phyloP scores from a whole-genome alignment of 257 asterid species.

The Striga asiatica region DNA sequence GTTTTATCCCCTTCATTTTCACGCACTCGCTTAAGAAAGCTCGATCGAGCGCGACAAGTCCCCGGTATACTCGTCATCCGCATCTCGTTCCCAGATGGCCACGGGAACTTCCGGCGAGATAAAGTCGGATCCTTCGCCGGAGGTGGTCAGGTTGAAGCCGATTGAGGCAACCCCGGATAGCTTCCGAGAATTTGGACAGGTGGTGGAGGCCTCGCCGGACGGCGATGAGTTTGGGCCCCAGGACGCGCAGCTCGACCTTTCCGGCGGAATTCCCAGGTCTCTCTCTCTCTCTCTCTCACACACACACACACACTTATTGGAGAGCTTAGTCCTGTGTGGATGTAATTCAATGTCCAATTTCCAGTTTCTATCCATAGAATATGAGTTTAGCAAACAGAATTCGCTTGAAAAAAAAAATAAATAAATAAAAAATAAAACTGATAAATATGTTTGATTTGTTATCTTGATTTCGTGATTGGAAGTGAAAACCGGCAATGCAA shows the following conservation, averaged over 20 bases:
- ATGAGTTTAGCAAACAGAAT: too few species aligned
- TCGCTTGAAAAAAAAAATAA: too few species aligned
- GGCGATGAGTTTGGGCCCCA: slow-evolving; percentile 66
- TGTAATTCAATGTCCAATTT: background rate
- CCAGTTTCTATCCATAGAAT: background rate
- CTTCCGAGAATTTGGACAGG: slow-evolving; percentile 78
- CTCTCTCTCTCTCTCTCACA: background rate
- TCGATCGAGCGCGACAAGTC: too few species aligned
- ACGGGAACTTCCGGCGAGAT: slow-evolving; percentile 8
- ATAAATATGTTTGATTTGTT: too few species aligned
- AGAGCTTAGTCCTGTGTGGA: background rate
- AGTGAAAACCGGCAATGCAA: too few species aligned
- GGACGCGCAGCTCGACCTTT: slow-evolving; percentile 84
- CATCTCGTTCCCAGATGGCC: slow-evolving; percentile 14
- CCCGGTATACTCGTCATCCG: background rate
- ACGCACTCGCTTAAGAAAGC: background rate
- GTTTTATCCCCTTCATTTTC: background rate
- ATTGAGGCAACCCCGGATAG: slow-evolving; percentile 70
- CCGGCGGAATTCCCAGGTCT: slow-evolving; percentile 68
- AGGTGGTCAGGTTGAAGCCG: slow-evolving; percentile 38
- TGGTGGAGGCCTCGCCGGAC: slow-evolving; percentile 52
- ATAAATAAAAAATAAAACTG: too few species aligned
- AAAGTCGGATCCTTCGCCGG: slow-evolving; percentile 12
- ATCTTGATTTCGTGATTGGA: too few species aligned
- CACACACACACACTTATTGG: background rate